A percentile compares a stretch with the other conserved stretches of the same genome.
phyloP scores from a whole-genome alignment of 176 grass and related monocot genomes.

The Guadua angustifolia region DNA sequence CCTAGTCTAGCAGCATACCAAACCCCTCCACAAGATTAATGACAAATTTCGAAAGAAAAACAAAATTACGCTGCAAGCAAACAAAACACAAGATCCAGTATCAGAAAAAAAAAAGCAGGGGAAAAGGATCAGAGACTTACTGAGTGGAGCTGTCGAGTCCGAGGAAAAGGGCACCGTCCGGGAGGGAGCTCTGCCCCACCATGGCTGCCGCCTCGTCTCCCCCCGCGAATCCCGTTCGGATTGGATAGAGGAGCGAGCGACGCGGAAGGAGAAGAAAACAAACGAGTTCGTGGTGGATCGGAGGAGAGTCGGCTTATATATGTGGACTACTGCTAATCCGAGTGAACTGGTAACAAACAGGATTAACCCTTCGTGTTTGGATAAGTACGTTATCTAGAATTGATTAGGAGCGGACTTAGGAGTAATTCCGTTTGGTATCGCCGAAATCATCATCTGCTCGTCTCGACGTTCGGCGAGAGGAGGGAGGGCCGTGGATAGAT shows the following conservation, averaged over 20 bases:
- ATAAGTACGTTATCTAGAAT: no score
- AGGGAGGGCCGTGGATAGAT: no score
- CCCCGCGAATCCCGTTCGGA: neutral
- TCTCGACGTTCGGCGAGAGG: no score
- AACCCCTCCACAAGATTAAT: neutral
- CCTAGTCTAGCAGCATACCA: neutral
- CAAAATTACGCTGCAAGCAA: neutral
- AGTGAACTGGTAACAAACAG: conserved; percentile 18
- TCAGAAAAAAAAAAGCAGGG: neutral
- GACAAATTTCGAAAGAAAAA: neutral
- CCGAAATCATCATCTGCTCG: no score
- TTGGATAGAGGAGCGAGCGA: neutral
- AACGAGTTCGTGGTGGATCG: neutral
- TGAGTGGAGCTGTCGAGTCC: conserved; percentile 96
- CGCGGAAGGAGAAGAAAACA: neutral
- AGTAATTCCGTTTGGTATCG: no score
- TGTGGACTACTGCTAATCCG: no score
- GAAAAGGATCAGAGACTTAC: conserved; percentile 43
- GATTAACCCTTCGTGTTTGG: neutral
- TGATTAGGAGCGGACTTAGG: no score
- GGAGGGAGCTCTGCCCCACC: conserved; percentile 53
- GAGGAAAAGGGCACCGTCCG: conserved; percentile 81
- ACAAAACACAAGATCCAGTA: neutral
- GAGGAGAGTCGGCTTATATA: no score
- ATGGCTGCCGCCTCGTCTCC: conserved; percentile 40